These are phyloP conservation scores for Acrodontium crateriforme DNA, from an alignment of 2,329 filamentous ascomycete genomes.

Conservation along the genomic window DNA sequence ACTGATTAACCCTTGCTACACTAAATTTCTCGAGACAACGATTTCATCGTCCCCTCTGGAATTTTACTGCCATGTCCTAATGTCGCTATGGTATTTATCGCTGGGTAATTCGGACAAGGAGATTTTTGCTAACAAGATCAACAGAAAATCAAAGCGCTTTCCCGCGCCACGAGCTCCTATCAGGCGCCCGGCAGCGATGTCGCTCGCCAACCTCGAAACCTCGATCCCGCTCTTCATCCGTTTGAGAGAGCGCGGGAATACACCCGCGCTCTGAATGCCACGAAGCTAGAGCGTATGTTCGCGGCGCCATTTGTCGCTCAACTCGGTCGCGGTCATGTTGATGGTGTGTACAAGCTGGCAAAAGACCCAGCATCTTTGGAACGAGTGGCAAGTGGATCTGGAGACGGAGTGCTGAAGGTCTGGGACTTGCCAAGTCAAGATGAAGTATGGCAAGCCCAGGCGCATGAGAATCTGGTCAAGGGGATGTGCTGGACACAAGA, in stretches of 20 bases:
- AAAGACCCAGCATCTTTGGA: constrained; percentile 35
- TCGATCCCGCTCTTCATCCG: constrained; percentile 76
- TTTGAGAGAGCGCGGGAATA: constrained; percentile 86
- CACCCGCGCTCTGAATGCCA: constrained; percentile 64
- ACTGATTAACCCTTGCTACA: no score
- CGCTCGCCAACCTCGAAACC: constrained; percentile 51
- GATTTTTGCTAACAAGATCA: no score
- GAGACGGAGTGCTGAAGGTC: constrained; percentile 87
- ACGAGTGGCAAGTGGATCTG: constrained; percentile 59
- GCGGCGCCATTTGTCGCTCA: constrained; percentile 72
- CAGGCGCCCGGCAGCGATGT: constrained; percentile 55
- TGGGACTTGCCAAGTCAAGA: constrained; percentile 67
- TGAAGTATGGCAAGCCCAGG: constrained; percentile 63
- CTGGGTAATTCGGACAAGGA: no score
- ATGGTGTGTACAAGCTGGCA: constrained; percentile 48
- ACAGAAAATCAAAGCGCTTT: constrained; percentile 55
- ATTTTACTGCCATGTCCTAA: no score
- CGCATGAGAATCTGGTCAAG: constrained; percentile 90
- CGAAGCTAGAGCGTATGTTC: constrained; percentile 90
- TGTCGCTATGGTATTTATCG: no score
- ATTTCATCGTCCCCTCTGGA: no score
- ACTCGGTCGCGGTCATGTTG: constrained; percentile 80
- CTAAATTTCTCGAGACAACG: no score
- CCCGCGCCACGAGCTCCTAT: constrained; percentile 48
- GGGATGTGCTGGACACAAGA: constrained; percentile 80